phyloP scores from a whole-genome alignment of 495 filamentous ascomycete species.

The Glonium stellatum region DNA sequence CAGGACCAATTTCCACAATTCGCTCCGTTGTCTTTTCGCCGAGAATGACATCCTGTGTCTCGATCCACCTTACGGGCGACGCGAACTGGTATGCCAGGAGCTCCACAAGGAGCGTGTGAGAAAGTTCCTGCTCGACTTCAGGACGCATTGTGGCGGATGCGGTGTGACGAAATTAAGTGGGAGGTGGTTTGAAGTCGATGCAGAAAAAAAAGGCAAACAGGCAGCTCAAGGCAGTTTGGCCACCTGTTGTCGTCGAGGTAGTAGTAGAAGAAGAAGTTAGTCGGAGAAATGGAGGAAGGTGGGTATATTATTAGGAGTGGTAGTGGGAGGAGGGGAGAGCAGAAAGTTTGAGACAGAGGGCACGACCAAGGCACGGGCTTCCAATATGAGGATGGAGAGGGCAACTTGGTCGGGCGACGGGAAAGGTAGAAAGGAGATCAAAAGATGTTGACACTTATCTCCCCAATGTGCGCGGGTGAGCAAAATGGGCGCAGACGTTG shows the following conservation, averaged over 20 bases:
- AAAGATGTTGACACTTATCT: neutral
- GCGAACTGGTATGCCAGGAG: slow-evolving; percentile 98
- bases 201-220: neutral
- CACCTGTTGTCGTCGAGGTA: too few species aligned
- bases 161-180: neutral
- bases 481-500: neutral
- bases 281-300: neutral
- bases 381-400: neutral
- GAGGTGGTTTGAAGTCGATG: neutral
- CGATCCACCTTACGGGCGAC: slow-evolving; percentile 97
- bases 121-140: slow-evolving; percentile 96
- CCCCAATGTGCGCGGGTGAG: neutral
- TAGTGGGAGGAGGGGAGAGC: too few species aligned
- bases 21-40: slow-evolving; percentile 92
- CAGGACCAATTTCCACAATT: slow-evolving; percentile 94
- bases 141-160: slow-evolving; percentile 69
- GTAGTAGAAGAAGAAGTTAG: too few species aligned
- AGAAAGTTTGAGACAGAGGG: neutral
- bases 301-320: neutral
- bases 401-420: neutral
- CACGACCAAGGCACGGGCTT: neutral
- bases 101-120: slow-evolving; percentile 95
- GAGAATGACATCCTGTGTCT: slow-evolving; percentile 98
- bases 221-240: too few species aligned
- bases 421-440: neutral